Evolutionary conservation across 1,139 yeast genomes (phyloP).

Genomic region (Debaryomycetaceae sp.): DNA sequence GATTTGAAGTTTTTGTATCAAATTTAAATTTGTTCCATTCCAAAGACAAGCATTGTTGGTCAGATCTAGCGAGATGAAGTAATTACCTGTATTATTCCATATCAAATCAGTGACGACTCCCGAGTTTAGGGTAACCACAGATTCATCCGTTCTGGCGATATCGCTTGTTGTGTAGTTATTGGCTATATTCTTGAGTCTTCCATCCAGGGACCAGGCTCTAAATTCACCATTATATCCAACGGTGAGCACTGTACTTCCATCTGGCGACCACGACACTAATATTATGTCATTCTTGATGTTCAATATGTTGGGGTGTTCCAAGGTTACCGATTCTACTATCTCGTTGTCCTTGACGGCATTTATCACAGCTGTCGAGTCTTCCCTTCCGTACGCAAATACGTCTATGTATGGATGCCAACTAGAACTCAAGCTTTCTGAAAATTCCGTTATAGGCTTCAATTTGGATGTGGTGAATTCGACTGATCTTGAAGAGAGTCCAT

Average conservation of each 20-base stretch:
- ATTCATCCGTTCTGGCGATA: conserved; percentile 2
- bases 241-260: conserved; percentile 54
- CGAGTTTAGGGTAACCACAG: conserved; percentile 4
- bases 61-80: conserved; percentile 31
- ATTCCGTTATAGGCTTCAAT: conserved; percentile 20
- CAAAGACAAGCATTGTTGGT: conserved; percentile 32
- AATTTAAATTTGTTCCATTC: conserved; percentile 34
- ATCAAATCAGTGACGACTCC: conserved; percentile 19
- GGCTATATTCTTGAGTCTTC: conserved; percentile 57
- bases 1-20: conserved; percentile 19
- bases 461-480: conserved; percentile 18
- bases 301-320: conserved; percentile 29
- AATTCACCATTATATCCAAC: conserved; percentile 63
- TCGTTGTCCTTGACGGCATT: conserved; percentile 27
- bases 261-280: conserved; percentile 60
- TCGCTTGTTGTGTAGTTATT: conserved; percentile 12
- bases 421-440: conserved; percentile 27
- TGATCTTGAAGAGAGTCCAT: not conserved
- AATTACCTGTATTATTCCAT: conserved; percentile 39
- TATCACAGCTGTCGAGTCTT: conserved; percentile 32
- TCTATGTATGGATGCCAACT: conserved; percentile 40
- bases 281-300: conserved; percentile 29
- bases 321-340: conserved; percentile 33
- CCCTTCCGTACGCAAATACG: conserved; percentile 38
- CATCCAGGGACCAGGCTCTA: conserved; percentile 66